Evolutionary conservation across 371 early-diverging fungal species (phyloP), one percentile per base, ranked within the genome.

Genomic region (Saksenaea vasiformis): DNA sequence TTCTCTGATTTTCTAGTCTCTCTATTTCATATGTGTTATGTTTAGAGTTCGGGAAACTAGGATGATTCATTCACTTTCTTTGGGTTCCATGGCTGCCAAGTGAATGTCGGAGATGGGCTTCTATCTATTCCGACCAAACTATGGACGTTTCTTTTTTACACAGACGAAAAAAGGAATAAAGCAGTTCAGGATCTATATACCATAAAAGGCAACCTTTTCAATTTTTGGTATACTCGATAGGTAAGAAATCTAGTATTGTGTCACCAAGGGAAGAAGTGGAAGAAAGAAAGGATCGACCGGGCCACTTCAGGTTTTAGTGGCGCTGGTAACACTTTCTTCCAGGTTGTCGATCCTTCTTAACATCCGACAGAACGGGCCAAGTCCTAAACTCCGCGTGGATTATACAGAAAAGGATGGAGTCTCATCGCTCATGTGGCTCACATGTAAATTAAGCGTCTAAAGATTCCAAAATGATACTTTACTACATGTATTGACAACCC

Each of bases 361-460:
- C 47, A 47, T 47, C 47, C 47, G 47, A 47, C 47, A n/a, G 47
- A 47, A 47, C 47, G 47, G 47, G 47, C 47, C 47, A 22, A 22
- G n/a, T 19, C 39, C 3, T 19, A n/a, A 47, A 47, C 47, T 47
- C 47, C 47, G 47, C 47, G 10, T 47, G n/a, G 47, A 47, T 24
- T n/a, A 47, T n/a, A 47, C 47, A 47, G 47, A 47, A 39, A 39
- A n/a, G 11, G 11, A 11, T 2, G 8, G n/a, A 7, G 31, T 31
- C 7, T 7, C 31, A 31, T 31, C 31, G 31, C 31, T 47, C 47
- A 47, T 47, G 47, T 47, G 47, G n/a, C 22, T 19, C 3, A 47
- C 0, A 47, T 47, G 47, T 8, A 47, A 31, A 31, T 2, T 31
- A 31, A 47, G 7, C n/a, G 11, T 19, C 47, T 9, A 5, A 10